Base-by-base conservation (phyloP, 768 basidiomycete species). In the Rhizopogon rudus region DNA sequence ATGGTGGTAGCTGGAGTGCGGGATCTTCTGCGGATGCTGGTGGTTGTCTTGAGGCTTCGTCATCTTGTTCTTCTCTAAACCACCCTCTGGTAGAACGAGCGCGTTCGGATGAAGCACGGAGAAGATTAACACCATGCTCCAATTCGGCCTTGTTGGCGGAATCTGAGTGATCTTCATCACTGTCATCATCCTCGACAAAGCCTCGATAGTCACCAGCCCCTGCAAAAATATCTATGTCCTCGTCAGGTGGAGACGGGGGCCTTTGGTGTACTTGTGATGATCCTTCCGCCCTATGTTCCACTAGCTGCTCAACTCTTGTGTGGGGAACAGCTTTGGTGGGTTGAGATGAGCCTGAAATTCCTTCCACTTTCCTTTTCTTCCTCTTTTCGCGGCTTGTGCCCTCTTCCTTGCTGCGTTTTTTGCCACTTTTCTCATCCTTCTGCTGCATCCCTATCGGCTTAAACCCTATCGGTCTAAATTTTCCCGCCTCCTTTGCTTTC, bases 211-310 rank as follows among this genome's bases (percentile, higher is more conserved):
- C 91, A 8, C 87, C 93, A 5, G 83, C 90, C 52, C 75, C 93
- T 2, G 83, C 88, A 66, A 97, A 97, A 42, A 97, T 95, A 65
- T 96, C 89, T 41, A 91, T 80, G 51, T 91, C 83, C 17, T 83
- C 83, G n/a, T 75, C 58, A 6, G 74, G 69, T 55, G 67, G 61
- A 5, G 64, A 57, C 5, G 54, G 57, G 31, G n/a, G 61, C 12
- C 51, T 61, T 51, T 13, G 55, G 43, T 6, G 53, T 5, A 12
- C 22, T 20, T 43, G 49, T 6, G 61, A 49, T 2, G 57, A 46
- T 6, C 44, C 56, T 20, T 52, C 40, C 39, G 54, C 54, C 31
- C 37, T 40, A 33, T 1, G 42, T 52, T 56, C 33, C 31, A 46
- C 49, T 42, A 44, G 50, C 53, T 40, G 55, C 39, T 55, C 28